These are phyloP conservation scores for Sphaerobolus stellatus DNA, from an alignment of 1,284 basidiomycete genomes.

Conservation along the genomic window DNA sequence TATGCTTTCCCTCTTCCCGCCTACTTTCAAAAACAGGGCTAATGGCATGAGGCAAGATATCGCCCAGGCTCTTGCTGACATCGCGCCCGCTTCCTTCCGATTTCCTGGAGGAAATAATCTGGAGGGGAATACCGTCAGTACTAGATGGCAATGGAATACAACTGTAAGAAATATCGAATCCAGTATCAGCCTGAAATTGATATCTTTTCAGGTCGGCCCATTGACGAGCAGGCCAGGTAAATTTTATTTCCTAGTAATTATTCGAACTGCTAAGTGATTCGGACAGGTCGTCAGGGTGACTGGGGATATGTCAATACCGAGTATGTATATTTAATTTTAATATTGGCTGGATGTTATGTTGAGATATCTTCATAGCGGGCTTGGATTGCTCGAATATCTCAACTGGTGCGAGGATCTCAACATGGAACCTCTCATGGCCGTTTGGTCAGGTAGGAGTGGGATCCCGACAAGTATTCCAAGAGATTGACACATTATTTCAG, in stretches of 20 bases:
- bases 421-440: conserved; percentile 14
- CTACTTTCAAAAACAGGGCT: conserved; percentile 60
- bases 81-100: conserved; percentile 58
- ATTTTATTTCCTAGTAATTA: too few species aligned
- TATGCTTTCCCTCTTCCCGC: conserved; percentile 69
- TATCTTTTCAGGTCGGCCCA: not conserved
- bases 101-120: conserved; percentile 65
- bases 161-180: too few species aligned
- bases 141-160: too few species aligned
- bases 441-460: too few species aligned
- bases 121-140: conserved; percentile 29
- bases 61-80: conserved; percentile 56
- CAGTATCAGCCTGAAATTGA: not conserved
- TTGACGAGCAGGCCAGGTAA: too few species aligned
- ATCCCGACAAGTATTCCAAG: too few species aligned
- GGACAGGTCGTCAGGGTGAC: conserved; percentile 30
- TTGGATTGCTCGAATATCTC: conserved; percentile 30
- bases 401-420: conserved; percentile 25
- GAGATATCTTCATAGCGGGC: conserved; percentile 14
- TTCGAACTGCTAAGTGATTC: too few species aligned
- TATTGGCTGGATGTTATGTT: too few species aligned
- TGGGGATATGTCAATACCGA: conserved; percentile 22
- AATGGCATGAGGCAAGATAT: conserved; percentile 70
- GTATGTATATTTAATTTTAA: conserved; percentile 19
- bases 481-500: too few species aligned